phyloP scores from a whole-genome alignment of 225 moss, liverwort and hornwort species.

The Asterella californica region DNA sequence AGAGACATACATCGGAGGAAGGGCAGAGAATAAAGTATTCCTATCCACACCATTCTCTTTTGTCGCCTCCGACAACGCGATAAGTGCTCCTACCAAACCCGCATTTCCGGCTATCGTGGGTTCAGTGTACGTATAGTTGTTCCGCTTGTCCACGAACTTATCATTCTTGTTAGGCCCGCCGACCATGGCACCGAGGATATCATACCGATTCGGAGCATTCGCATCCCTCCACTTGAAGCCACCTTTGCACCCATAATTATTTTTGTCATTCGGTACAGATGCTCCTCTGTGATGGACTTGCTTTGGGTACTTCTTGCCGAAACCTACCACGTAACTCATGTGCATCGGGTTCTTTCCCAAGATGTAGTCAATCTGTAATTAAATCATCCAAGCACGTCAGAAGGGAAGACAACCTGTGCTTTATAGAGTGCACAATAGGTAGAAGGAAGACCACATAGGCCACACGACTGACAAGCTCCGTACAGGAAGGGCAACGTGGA shows the following conservation, averaged over 20 bases:
- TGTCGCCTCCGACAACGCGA: conserved; percentile 56
- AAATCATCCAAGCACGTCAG: not conserved
- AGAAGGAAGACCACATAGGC: not conserved
- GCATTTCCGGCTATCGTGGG: conserved; percentile 85
- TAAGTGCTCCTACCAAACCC: conserved; percentile 65
- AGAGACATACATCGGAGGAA: conserved; percentile 36
- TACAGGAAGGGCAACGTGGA: not conserved
- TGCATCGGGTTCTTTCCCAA: conserved; percentile 63
- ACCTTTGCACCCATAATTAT: conserved; percentile 42
- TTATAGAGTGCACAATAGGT: too few relatives aligned
- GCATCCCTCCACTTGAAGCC: conserved; percentile 52
- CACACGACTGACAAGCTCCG: not conserved
- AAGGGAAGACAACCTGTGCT: too few relatives aligned
- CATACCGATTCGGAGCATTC: conserved; percentile 39
- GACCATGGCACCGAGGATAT: conserved; percentile 75
- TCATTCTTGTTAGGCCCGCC: conserved; percentile 66
- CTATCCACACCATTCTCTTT: conserved; percentile 37
- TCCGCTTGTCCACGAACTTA: conserved; percentile 50
- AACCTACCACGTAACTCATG: conserved; percentile 81
- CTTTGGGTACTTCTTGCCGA: conserved; percentile 50
- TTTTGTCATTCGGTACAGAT: conserved; percentile 50
- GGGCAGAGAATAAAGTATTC: conserved; percentile 49
- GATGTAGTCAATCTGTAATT: conserved; percentile 68
- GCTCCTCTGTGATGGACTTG: conserved; percentile 82
- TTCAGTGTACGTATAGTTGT: conserved; percentile 60